These are phyloP conservation scores for Antitrichia curtipendula DNA, from an alignment of 225 moss, liverwort and hornwort species.

Conservation along the genomic window DNA sequence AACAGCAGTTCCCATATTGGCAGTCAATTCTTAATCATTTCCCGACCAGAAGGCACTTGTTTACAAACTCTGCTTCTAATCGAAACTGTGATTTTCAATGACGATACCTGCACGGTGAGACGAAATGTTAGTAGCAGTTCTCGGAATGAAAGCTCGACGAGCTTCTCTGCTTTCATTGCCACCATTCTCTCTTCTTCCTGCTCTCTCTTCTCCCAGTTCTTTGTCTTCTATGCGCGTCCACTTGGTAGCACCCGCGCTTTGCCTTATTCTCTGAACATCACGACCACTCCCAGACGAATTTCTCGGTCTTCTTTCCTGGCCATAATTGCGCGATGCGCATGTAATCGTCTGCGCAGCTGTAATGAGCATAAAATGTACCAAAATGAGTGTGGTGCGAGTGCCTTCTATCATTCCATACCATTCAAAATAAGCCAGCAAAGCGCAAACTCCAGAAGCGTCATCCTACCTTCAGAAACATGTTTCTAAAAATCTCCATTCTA, in stretches of 20 bases:
- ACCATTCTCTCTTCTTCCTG: not conserved
- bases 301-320: slow-evolving; percentile 9
- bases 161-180: not conserved
- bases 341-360: slow-evolving; percentile 4
- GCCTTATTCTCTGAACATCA: slow-evolving; percentile 10
- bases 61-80: not conserved
- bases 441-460: not conserved
- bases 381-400: not conserved
- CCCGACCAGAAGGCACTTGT: not conserved
- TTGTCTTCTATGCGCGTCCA: slow-evolving; percentile 30
- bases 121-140: slow-evolving; percentile 53
- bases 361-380: not conserved
- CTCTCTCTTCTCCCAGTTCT: slow-evolving; percentile 2
- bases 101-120: slow-evolving; percentile 54
- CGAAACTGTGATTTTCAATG: not conserved
- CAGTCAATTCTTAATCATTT: not conserved
- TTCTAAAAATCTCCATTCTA: not conserved
- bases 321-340: slow-evolving; percentile 4
- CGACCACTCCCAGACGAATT: not conserved
- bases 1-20: not conserved
- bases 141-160: slow-evolving; percentile 24
- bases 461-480: not conserved
- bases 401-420: not conserved
- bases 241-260: slow-evolving; percentile 9
- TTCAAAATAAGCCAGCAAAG: not conserved